Base-by-base conservation (phyloP, 2,329 filamentous ascomycete species). In the Chaetomiaceae sp. region DNA sequence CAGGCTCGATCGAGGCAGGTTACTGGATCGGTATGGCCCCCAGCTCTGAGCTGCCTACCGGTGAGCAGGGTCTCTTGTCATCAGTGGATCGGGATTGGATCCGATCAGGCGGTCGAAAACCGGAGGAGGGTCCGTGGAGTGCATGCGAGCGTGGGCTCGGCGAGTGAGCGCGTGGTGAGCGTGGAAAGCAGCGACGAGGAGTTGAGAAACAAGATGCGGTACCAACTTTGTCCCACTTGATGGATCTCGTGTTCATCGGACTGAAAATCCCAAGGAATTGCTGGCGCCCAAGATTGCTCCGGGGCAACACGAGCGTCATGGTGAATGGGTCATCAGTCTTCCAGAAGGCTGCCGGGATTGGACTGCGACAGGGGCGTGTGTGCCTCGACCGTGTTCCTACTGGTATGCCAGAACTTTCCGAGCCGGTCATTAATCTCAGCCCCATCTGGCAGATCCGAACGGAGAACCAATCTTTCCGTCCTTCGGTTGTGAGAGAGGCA, bases 211-310 rank as follows among this genome's bases (percentile, higher is more conserved):
- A 42, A 51, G 53, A 55, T 50, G 27, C 39, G 31, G 33, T 38
- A 20, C 38, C 22, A 38, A n/a, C 19, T 25, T 44, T 11, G 44
- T 57, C 54, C 38, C 46, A 48, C 52, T 34, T n/a, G n/a, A n/a
- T 37, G 46, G 45, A 55, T 48, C 48, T 55, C 51, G 48, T 53
- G 47, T 60, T 56, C 47, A 58, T n/a, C n/a, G n/a, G 55, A 51
- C 53, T 58, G 56, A 55, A 27, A 44, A 55, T 51, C 31, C 37
- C 15, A 22, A 4, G 15, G n/a, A n/a, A 27, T 34, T 22, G 47
- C 46, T 47, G 53, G 39, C 52, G 49, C 47, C 57, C 55, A 59
- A 59, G 48, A 53, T 51, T 42, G 47, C 54, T 46, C 50, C 36
- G 45, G 44, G 46, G 45, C 38, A 44, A 56, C 42, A 37, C 27